These are phyloP conservation scores for Penicillium sp. DNA, from an alignment of 2,329 filamentous ascomycete species.

Conservation along the genomic window DNA sequence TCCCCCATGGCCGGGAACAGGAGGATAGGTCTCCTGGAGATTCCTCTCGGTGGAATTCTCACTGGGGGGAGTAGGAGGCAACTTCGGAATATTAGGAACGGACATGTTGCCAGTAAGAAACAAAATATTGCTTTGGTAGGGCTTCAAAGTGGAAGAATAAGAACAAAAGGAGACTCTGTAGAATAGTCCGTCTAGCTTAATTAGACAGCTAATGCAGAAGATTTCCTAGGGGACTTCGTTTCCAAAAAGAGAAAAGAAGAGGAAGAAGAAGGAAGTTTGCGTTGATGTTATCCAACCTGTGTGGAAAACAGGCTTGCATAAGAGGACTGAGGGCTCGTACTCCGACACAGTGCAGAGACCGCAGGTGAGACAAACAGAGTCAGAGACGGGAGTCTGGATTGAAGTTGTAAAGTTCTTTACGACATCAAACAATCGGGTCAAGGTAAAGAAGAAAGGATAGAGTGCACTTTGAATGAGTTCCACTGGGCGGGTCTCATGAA, in stretches of 20 bases:
- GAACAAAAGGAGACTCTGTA: not conserved
- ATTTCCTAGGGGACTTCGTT: conserved; percentile 1
- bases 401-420: not conserved
- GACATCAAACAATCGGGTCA: not conserved
- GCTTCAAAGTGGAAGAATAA: not conserved
- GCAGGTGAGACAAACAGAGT: conserved; percentile 9
- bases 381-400: conserved; percentile 3
- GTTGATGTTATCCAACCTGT: conserved; percentile 13
- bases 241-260: conserved; percentile 25
- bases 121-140: not conserved
- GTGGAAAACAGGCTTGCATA: conserved; percentile 10
- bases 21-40: conserved; percentile 10
- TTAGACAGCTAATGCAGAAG: conserved; percentile 8
- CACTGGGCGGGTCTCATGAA: conserved; percentile 9
- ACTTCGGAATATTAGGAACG: conserved; percentile 9
- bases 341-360: conserved; percentile 19
- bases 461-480: conserved; percentile 5
- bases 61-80: conserved; percentile 32
- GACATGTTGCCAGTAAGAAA: conserved; percentile 1
- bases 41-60: conserved; percentile 17
- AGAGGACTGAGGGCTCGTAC: conserved; percentile 4
- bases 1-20: conserved; percentile 7
- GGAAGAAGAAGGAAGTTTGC: conserved; percentile 20
- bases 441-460: conserved; percentile 8
- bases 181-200: conserved; percentile 3